Percentiles rank a stretch among this genome's conserved stretches.
phyloP scores from a whole-genome alignment of 2,329 filamentous ascomycete genomes.

The Clarireedia sp. region DNA sequence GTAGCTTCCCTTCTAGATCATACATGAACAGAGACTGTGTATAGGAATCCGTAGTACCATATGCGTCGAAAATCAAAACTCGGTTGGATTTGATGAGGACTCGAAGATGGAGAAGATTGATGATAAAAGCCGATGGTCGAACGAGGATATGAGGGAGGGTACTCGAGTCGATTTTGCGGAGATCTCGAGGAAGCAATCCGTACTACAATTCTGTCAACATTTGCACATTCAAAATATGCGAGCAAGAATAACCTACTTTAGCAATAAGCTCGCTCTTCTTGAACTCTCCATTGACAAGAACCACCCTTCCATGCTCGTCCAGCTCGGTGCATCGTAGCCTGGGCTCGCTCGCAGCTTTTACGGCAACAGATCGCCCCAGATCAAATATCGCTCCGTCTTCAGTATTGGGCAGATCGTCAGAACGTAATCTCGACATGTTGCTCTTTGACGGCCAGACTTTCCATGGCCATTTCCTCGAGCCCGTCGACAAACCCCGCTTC shows the following conservation, averaged over 20 bases:
- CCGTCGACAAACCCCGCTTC: constrained; percentile 17
- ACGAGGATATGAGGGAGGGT: constrained; percentile 92
- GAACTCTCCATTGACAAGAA: constrained; percentile 89
- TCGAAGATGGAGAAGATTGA: constrained; percentile 92
- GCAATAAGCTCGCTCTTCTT: constrained; percentile 96
- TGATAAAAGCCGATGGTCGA: constrained; percentile 83
- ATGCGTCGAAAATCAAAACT: constrained; percentile 91
- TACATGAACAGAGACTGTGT: constrained; percentile 98
- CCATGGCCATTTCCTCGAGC: constrained; percentile 18
- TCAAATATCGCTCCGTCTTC: constrained; percentile 61
- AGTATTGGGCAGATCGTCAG: constrained; percentile 49
- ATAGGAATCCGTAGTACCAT: constrained; percentile 88
- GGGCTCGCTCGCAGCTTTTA: constrained; percentile 75
- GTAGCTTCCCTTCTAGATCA: constrained; percentile 85
- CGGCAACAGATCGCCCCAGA: constrained; percentile 59
- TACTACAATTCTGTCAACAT: constrained; percentile 49
- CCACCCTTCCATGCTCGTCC: constrained; percentile 85
- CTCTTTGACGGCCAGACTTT: constrained; percentile 21
- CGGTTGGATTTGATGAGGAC: constrained; percentile 93
- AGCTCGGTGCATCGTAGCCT: constrained; percentile 91
- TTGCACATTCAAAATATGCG: background rate
- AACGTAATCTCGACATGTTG: constrained; percentile 36
- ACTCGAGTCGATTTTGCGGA: constrained; percentile 96
- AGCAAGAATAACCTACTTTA: constrained; percentile 49
- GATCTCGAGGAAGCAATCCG: constrained; percentile 82